These are phyloP conservation scores for Tetrapisispora pingtungensis DNA, from an alignment of 805 yeast species.

Conservation along the genomic window DNA sequence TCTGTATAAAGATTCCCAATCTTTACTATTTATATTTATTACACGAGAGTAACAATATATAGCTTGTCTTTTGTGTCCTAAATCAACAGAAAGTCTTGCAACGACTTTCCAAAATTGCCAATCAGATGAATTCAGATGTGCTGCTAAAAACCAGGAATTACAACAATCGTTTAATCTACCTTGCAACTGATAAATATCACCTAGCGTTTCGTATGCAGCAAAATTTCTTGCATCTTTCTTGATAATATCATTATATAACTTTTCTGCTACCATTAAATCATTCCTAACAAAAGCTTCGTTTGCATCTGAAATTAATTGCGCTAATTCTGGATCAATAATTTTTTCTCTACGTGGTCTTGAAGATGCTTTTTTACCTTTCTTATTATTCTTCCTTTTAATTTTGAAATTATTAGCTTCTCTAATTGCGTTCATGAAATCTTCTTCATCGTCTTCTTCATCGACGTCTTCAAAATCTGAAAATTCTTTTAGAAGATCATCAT, in stretches of 20 bases:
- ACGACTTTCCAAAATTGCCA: conserved; percentile 69
- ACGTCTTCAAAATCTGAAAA: conserved; percentile 31
- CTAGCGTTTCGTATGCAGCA: conserved; percentile 79
- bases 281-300: conserved; percentile 68
- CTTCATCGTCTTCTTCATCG: conserved; percentile 34
- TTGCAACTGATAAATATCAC: conserved; percentile 66
- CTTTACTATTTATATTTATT: conserved; percentile 39
- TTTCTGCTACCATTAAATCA: conserved; percentile 50
- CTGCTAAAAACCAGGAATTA: conserved; percentile 72
- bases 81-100: conserved; percentile 53
- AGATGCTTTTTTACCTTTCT: conserved; percentile 21
- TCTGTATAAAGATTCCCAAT: conserved; percentile 47
- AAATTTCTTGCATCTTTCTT: conserved; percentile 67
- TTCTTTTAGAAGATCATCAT: conserved; percentile 31
- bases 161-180: conserved; percentile 66
- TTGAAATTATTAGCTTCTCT: conserved; percentile 59
- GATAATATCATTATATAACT: conserved; percentile 57
- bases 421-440: conserved; percentile 49
- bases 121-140: conserved; percentile 67
- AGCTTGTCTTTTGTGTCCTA: conserved; percentile 68
- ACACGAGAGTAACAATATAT: conserved; percentile 67
- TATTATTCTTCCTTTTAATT: conserved; percentile 31
- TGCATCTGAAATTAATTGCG: conserved; percentile 55
- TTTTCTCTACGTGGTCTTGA: conserved; percentile 28
- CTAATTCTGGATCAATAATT: conserved; percentile 63